Conservation (phyloP, 2,329 filamentous ascomycete genomes). For the Microcyclospora pomicola region DNA sequence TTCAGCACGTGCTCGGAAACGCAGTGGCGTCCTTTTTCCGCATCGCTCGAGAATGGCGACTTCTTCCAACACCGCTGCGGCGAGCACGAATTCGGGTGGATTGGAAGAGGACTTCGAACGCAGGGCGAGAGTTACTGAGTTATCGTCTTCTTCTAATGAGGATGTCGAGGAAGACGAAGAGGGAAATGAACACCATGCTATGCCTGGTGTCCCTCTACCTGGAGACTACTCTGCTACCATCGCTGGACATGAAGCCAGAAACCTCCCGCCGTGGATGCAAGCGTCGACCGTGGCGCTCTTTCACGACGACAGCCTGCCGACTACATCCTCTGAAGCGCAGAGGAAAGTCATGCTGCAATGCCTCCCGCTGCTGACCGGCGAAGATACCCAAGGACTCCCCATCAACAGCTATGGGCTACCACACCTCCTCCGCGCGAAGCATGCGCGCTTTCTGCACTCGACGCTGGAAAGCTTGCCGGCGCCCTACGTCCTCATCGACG, state of each 20-base stretch:
- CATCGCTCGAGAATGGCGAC: too few species aligned
- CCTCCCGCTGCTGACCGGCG: slow-evolving; percentile 14
- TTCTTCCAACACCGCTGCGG: too few species aligned
- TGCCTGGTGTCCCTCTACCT: slow-evolving; percentile 15
- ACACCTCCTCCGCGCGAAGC: slow-evolving; percentile 49
- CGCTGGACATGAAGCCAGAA: slow-evolving; percentile 2
- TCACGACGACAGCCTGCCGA: slow-evolving; percentile 11
- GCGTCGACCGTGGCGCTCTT: slow-evolving; percentile 13
- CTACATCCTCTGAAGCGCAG: slow-evolving; percentile 13
- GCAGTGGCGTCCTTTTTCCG: too few species aligned
- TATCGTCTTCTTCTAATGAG: slow-evolving; percentile 35
- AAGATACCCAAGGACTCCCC: slow-evolving; percentile 28
- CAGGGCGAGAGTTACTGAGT: too few species aligned
- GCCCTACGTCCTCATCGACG: slow-evolving; percentile 61
- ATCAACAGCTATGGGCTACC: slow-evolving; percentile 60
- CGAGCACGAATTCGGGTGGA: too few species aligned
- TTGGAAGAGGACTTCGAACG: too few species aligned
- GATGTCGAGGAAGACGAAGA: slow-evolving; percentile 46
- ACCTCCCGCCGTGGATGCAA: slow-evolving; percentile 17
- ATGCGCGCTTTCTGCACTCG: slow-evolving; percentile 47
- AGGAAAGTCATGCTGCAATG: slow-evolving; percentile 13
- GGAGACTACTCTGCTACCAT: slow-evolving; percentile 9
- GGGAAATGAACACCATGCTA: slow-evolving; percentile 11
- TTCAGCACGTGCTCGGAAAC: too few species aligned
- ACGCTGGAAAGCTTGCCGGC: slow-evolving; percentile 48